Base-by-base conservation (phyloP, 73 alveolate genomes). In the Blepharisma japonicum region DNA sequence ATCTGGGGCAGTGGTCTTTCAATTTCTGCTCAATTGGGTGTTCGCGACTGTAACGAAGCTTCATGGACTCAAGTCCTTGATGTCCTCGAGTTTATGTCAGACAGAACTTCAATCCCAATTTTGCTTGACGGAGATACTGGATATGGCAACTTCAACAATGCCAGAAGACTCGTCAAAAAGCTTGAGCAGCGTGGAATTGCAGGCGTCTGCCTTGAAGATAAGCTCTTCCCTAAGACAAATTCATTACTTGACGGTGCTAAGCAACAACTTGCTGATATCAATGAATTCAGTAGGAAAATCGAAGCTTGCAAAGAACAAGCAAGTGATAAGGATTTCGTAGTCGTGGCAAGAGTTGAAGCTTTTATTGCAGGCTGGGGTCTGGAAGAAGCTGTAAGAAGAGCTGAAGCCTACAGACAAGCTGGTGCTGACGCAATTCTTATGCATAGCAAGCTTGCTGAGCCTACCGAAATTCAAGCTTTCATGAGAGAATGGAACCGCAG, bases 51-150 rank as follows among this genome's bases (percentile, higher is more conserved):
- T 56, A 84, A 84, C 27, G 91, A 84, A 71, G 86, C 87, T 54
- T 77, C 93, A 21, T 91, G 91, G 87, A 66, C 89, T 66, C 71
- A 90, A 83, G 85, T 71, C 79, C 71, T 80, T 53, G 91, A 84
- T 67, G 84, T 84, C 8, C 55, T 84, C 53, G 91, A 80, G 55
- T 80, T 78, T 67, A 89, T 91, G 82, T 74, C 87, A 66, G 91
- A 89, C 82, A 67, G 91, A 47, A 89, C 96, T 45, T 84, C 88
- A 68, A 84, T 88, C 23, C 97, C 97, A 45, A 89, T 91, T 53
- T 80, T 91, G 39, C 79, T 88, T 86, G 97, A 91, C 81, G 97
- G 97, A 20, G 97, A 91, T 76, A 89, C 97, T 23, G 97, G 97
- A 4, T 83, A 83, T 79, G 97, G 95, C 49, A 88, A 84, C 71